phyloP scores from a whole-genome alignment of 2,329 filamentous ascomycete species.

The Cordyceps cicadae region DNA sequence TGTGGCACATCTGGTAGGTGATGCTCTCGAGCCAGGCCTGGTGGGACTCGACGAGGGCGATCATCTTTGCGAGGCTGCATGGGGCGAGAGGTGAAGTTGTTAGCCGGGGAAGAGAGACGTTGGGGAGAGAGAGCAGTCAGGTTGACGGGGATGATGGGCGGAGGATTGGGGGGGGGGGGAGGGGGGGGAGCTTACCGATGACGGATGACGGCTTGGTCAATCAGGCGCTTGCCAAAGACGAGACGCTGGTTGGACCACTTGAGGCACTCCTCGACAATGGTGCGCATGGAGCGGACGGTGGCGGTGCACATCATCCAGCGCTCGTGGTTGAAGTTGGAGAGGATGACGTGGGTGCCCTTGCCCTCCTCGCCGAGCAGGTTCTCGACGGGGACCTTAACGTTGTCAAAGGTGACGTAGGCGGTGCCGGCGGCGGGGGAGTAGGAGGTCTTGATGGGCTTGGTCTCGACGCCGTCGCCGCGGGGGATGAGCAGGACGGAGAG shows the following conservation, averaged over 20 bases:
- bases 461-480: constrained; percentile 66
- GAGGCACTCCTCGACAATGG: constrained; percentile 71
- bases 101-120: background rate
- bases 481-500: constrained; percentile 70
- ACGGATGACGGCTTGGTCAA: constrained; percentile 74
- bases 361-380: constrained; percentile 75
- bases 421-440: constrained; percentile 76
- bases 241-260: constrained; percentile 85
- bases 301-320: constrained; percentile 66
- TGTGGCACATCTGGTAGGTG: constrained; percentile 81
- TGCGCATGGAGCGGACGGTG: constrained; percentile 56
- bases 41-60: constrained; percentile 70
- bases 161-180: background rate
- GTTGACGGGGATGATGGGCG: too few relatives aligned
- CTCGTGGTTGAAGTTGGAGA: constrained; percentile 86
- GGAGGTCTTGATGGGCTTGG: constrained; percentile 68
- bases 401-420: constrained; percentile 72
- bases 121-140: too few relatives aligned
- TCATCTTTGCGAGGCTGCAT: constrained; percentile 71
- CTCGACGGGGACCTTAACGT: constrained; percentile 74
- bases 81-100: too few relatives aligned
- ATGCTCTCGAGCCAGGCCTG: constrained; percentile 80
- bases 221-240: constrained; percentile 74
- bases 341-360: constrained; percentile 76
- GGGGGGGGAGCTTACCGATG: constrained; percentile 51